These are phyloP conservation scores for Gossypium sturtianum DNA, from an alignment of 345 rosid genomes.

Conservation along the genomic window DNA sequence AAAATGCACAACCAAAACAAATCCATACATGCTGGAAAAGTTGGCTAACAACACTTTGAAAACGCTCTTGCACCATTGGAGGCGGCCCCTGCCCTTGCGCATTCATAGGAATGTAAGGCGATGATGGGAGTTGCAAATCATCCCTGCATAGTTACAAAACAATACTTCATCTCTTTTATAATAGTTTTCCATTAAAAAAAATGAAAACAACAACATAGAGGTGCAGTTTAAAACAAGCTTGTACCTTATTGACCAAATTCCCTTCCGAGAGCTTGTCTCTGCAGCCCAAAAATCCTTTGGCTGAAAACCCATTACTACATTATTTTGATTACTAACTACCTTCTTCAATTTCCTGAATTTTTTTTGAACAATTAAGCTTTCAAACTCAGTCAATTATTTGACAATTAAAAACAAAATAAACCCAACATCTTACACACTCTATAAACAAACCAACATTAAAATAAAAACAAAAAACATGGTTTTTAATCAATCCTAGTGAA, in stretches of 20 bases:
- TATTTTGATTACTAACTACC: slow-evolving; percentile 33
- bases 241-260: slow-evolving; percentile 91
- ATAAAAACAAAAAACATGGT: neutral
- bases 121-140: slow-evolving; percentile 69
- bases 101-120: slow-evolving; percentile 62
- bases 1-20: slow-evolving; percentile 4
- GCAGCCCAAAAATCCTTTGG: slow-evolving; percentile 47
- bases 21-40: slow-evolving; percentile 73
- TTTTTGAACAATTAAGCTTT: neutral
- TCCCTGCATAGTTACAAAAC: slow-evolving; percentile 42
- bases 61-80: slow-evolving; percentile 85
- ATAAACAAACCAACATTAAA: neutral
- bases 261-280: slow-evolving; percentile 37
- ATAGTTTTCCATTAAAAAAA: neutral
- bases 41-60: slow-evolving; percentile 81
- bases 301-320: slow-evolving; percentile 18
- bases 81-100: slow-evolving; percentile 88
- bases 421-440: neutral
- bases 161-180: neutral
- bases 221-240: neutral
- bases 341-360: slow-evolving; percentile 52
- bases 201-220: neutral
- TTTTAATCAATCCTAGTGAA: neutral
- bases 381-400: neutral
- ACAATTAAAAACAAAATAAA: neutral